phyloP scores from a whole-genome alignment of 140 eudicot species.

The Ambrosia hybrid region DNA sequence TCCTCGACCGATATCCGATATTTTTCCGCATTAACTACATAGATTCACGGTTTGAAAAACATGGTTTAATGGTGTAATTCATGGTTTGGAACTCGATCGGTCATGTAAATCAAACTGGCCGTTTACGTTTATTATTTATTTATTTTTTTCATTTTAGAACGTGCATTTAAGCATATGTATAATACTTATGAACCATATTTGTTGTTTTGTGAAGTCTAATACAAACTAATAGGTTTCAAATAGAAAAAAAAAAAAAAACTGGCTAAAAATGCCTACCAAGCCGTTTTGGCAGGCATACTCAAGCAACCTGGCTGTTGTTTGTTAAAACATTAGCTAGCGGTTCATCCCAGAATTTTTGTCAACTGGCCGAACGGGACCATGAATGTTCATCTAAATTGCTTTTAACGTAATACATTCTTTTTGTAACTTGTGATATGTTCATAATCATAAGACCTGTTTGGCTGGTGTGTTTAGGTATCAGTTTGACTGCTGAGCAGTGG shows the following conservation, averaged over 20 bases:
- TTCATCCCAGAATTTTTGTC: no score
- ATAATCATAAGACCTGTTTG: slow-evolving; percentile 12
- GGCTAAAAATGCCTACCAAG: no score
- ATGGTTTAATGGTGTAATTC: not conserved
- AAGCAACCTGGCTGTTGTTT: no score
- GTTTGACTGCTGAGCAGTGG: slow-evolving; percentile 93
- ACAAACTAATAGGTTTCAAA: not conserved
- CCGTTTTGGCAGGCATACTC: no score
- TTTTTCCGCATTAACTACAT: no score
- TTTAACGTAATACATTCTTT: not conserved
- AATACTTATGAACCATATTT: not conserved
- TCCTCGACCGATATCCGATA: no score
- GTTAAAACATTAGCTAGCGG: no score
- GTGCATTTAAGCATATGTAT: not conserved
- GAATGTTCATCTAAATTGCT: no score
- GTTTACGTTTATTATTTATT: not conserved
- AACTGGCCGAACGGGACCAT: no score
- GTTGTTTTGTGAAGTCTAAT: not conserved
- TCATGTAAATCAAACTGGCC: not conserved
- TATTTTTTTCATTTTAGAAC: not conserved
- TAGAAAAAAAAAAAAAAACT: not conserved
- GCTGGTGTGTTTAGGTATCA: slow-evolving; percentile 57
- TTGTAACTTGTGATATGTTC: not conserved
- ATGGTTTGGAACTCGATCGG: not conserved
- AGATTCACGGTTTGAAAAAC: not conserved